phyloP scores from a whole-genome alignment of 2,329 filamentous ascomycete species.

The Aspergillus nomiae region DNA sequence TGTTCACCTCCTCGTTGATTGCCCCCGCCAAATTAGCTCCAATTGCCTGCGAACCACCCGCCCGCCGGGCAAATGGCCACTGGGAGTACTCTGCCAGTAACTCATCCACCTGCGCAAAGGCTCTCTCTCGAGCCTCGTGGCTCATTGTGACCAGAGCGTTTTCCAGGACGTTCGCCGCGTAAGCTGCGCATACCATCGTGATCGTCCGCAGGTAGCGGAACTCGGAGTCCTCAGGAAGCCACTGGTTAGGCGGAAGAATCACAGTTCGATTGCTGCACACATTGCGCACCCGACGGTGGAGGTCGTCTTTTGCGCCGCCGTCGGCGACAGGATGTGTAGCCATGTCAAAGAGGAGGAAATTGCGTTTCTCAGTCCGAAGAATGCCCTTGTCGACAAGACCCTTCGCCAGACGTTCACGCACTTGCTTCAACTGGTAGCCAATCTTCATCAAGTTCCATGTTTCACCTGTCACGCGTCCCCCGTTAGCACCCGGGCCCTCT shows the following conservation, averaged over 20 bases:
- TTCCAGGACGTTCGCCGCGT: constrained; percentile 96
- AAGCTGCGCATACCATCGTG: constrained; percentile 95
- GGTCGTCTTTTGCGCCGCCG: constrained; percentile 95
- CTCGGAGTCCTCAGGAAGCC: constrained; percentile 90
- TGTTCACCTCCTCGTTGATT: constrained; percentile 83
- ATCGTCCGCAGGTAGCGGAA: constrained; percentile 92
- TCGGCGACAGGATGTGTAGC: constrained; percentile 97
- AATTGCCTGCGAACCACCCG: constrained; percentile 75
- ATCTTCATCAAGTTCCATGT: constrained; percentile 99
- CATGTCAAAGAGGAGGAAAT: constrained; percentile 99
- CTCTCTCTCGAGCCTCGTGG: constrained; percentile 89
- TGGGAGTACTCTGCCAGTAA: constrained; percentile 94
- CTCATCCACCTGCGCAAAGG: constrained; percentile 96
- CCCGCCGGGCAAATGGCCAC: constrained; percentile 88
- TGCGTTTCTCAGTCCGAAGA: constrained; percentile 96
- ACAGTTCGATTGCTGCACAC: constrained; percentile 93
- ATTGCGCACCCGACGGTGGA: constrained; percentile 86
- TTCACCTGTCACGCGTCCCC: constrained; percentile 65
- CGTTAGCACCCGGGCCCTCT: constrained; percentile 1
- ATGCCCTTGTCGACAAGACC: constrained; percentile 98
- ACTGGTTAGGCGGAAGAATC: constrained; percentile 81
- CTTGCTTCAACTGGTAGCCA: constrained; percentile 98
- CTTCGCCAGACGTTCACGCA: constrained; percentile 94
- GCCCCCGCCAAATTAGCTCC: constrained; percentile 90
- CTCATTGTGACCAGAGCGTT: constrained; percentile 93